Evolutionary conservation across 2,329 filamentous ascomycete genomes (phyloP).

Genomic region (Decorospora gaudefroyi): DNA sequence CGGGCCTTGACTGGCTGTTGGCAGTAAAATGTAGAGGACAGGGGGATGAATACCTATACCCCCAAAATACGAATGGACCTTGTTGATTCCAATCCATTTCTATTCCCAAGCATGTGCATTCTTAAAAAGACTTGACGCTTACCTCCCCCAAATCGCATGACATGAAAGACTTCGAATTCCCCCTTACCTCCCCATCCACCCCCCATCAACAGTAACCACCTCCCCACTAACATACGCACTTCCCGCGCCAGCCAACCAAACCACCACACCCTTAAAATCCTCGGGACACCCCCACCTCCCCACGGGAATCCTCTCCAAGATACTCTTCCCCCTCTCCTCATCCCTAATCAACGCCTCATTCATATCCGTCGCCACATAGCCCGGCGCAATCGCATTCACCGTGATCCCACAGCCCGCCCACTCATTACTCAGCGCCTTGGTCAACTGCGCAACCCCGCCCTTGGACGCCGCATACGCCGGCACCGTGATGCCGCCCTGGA

Average conservation of each 20-base stretch:
- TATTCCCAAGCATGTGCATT: background rate
- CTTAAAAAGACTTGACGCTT: no score
- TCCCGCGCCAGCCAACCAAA: conserved; percentile 76
- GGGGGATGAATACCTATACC: conserved; percentile 17
- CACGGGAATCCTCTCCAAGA: conserved; percentile 79
- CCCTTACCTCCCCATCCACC: conserved; percentile 82
- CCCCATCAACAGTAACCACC: conserved; percentile 81
- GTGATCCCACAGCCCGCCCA: conserved; percentile 79
- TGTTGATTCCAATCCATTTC: no score
- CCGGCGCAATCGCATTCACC: conserved; percentile 87
- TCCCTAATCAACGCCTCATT: conserved; percentile 81
- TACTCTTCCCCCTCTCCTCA: conserved; percentile 69
- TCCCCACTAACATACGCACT: conserved; percentile 83
- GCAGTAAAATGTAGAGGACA: conserved; percentile 15
- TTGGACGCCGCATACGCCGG: conserved; percentile 87
- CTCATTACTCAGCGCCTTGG: conserved; percentile 83
- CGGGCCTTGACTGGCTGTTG: conserved; percentile 29
- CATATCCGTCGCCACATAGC: conserved; percentile 95
- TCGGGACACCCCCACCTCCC: conserved; percentile 82
- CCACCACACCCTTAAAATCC: conserved; percentile 82
- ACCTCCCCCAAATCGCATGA: no score
- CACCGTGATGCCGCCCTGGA: conserved; percentile 86
- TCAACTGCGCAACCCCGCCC: conserved; percentile 81
- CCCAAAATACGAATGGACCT: conserved; percentile 13
- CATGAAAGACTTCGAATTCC: no score